Conservation (phyloP, 805 yeast species). For the Debaryomyces prosopidis region DNA sequence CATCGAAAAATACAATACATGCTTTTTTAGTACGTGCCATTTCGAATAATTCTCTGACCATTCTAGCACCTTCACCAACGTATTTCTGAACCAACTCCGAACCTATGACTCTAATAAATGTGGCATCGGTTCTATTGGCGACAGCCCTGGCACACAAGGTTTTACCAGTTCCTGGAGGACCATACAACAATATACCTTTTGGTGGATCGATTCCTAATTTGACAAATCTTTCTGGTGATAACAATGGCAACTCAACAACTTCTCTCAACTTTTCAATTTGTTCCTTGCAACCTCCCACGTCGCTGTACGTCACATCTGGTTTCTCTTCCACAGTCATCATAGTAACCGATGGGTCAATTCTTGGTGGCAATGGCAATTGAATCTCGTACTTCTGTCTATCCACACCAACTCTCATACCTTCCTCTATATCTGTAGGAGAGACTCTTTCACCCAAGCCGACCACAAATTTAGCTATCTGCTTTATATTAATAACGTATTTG, state of each 20-base stretch:
- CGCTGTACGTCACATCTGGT: conserved; percentile 98
- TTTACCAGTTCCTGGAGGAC: conserved; percentile 99
- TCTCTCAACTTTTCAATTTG: conserved; percentile 96
- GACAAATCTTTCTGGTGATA: conserved; percentile 96
- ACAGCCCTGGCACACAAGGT: conserved; percentile 98
- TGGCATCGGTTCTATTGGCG: conserved; percentile 98
- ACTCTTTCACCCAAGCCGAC: conserved; percentile 96
- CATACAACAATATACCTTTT: conserved; percentile 92
- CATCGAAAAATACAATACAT: conserved; percentile 96
- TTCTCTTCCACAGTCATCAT: conserved; percentile 99
- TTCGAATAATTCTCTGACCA: conserved; percentile 98
- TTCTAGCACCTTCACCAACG: conserved; percentile 99
- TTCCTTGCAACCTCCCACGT: conserved; percentile 98
- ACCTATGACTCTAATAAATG: conserved; percentile 96
- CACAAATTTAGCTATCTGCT: conserved; percentile 97
- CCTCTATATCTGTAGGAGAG: conserved; percentile 98
- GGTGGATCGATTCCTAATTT: conserved; percentile 98
- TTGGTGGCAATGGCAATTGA: conserved; percentile 95
- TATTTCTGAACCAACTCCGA: conserved; percentile 97
- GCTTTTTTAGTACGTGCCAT: conserved; percentile 99
- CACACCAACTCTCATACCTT: conserved; percentile 99
- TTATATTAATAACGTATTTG: conserved; percentile 92
- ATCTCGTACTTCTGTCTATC: conserved; percentile 96
- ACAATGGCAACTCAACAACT: conserved; percentile 90
- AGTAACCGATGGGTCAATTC: conserved; percentile 96